These are phyloP conservation scores for Pythium brassicae DNA, from an alignment of 352 stramenopile species.

Conservation along the genomic window DNA sequence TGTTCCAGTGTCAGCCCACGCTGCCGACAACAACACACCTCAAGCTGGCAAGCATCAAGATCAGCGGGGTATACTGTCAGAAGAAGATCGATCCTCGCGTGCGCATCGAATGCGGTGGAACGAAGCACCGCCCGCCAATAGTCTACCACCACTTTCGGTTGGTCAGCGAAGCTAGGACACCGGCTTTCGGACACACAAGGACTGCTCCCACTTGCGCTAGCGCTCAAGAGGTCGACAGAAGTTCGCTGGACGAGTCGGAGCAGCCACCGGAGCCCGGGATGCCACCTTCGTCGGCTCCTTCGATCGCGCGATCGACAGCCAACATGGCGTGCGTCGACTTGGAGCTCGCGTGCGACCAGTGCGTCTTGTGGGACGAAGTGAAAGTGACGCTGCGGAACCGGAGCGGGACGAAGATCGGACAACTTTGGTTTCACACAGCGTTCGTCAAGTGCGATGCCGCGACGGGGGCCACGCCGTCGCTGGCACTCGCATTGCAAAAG, in stretches of 20 bases:
- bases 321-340: slow-evolving; percentile 20
- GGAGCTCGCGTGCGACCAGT: slow-evolving; percentile 35
- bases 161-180: slow-evolving; percentile 15
- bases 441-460: slow-evolving; percentile 26
- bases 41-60: slow-evolving; percentile 32
- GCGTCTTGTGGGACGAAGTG: slow-evolving; percentile 63
- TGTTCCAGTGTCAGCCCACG: slow-evolving; percentile 21
- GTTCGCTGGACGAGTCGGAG: slow-evolving; percentile 6
- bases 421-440: slow-evolving; percentile 81
- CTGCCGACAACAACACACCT: slow-evolving; percentile 29
- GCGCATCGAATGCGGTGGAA: slow-evolving; percentile 37
- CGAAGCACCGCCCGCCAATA: not conserved
- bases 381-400: slow-evolving; percentile 45
- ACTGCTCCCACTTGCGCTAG: not conserved
- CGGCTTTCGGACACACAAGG: not conserved
- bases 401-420: slow-evolving; percentile 33
- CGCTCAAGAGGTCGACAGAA: not conserved
- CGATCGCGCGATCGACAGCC: not conserved
- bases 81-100: slow-evolving; percentile 57
- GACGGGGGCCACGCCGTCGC: slow-evolving; percentile 3
- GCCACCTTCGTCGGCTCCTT: not conserved
- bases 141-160: slow-evolving; percentile 20
- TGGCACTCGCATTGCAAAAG: slow-evolving; percentile 44
- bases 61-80: slow-evolving; percentile 38
- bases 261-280: not conserved